Evolutionary conservation across 192 early-diverging fungal species (phyloP).

Genomic region (Coemansia sp.): DNA sequence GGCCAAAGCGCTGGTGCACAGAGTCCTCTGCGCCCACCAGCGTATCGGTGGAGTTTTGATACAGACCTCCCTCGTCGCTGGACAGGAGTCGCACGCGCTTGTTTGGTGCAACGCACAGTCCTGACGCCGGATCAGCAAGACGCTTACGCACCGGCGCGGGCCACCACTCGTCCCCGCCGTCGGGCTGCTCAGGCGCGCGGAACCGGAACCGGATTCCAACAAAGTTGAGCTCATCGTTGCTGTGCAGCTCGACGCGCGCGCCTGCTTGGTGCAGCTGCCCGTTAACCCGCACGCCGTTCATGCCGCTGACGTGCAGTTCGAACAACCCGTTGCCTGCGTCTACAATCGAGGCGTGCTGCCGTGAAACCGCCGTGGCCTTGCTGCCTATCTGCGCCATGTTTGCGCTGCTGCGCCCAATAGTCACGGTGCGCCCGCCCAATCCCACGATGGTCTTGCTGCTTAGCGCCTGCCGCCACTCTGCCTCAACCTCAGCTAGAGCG

Average conservation of each 20-base stretch:
- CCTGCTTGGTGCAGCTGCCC: constrained; percentile 21
- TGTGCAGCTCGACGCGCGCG: constrained; percentile 15
- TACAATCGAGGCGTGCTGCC: constrained; percentile 35
- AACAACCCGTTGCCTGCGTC: constrained; percentile 10
- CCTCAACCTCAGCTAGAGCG: not conserved
- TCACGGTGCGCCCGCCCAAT: constrained; percentile 19
- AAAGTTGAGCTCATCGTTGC: constrained; percentile 47
- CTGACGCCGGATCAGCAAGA: not conserved
- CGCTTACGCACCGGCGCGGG: constrained; percentile 35
- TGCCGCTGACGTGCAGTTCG: constrained; percentile 29
- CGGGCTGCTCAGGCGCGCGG: constrained; percentile 10
- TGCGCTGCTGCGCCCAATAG: constrained; percentile 42
- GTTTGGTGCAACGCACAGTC: not conserved
- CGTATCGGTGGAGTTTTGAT: constrained; percentile 36
- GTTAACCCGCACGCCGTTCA: constrained; percentile 51
- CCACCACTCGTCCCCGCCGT: constrained; percentile 35
- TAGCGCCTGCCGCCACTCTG: constrained; percentile 29
- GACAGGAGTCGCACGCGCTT: constrained; percentile 22
- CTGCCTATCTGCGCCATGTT: constrained; percentile 40
- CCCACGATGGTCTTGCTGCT: constrained; percentile 33
- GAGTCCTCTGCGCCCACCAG: constrained; percentile 16
- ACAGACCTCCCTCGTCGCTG: constrained; percentile 4
- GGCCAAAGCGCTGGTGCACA: not conserved
- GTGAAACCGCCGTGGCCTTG: constrained; percentile 39
- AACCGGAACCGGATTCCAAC: constrained; percentile 49